These are phyloP conservation scores for Blastobotrys aristatus DNA, from an alignment of 1,139 yeast species.

Conservation along the genomic window DNA sequence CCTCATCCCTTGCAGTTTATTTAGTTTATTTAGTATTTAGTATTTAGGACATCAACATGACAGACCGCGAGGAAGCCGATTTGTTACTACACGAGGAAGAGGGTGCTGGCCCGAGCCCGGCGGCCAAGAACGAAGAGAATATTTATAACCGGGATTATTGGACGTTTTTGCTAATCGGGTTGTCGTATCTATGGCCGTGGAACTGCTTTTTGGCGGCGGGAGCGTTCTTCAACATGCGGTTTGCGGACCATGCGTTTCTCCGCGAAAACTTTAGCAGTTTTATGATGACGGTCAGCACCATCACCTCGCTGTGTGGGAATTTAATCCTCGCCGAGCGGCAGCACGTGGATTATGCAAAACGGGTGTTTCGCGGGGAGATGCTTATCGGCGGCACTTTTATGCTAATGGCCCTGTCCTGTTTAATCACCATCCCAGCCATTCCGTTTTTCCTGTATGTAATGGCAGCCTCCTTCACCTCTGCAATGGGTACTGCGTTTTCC, in stretches of 20 bases:
- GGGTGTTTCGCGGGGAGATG: conserved; percentile 57
- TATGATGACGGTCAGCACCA: conserved; percentile 84
- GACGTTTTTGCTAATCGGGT: conserved; percentile 65
- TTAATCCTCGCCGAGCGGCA: conserved; percentile 57
- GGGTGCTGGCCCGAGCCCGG: neutral
- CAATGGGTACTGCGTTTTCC: conserved; percentile 54
- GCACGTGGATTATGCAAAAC: conserved; percentile 53
- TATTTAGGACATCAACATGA: no score
- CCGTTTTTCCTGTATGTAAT: conserved; percentile 41
- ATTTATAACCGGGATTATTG: conserved; percentile 39
- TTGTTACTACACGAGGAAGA: neutral
- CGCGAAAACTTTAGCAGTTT: conserved; percentile 68
- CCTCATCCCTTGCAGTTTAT: no score
- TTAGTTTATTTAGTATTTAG: no score
- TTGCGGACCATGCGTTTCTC: conserved; percentile 49
- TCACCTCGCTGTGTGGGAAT: conserved; percentile 60
- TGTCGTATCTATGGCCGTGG: conserved; percentile 83
- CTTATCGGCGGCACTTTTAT: conserved; percentile 54
- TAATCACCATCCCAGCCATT: conserved; percentile 39
- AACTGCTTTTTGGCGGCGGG: conserved; percentile 85
- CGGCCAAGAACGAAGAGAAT: neutral
- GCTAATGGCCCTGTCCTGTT: conserved; percentile 37
- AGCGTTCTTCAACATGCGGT: conserved; percentile 67
- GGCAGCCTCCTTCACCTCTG: conserved; percentile 41
- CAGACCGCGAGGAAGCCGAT: no score